A percentile compares a stretch with the other conserved stretches of the same genome.
phyloP scores from a whole-genome alignment of 1,284 basidiomycete genomes.

The Exsudoporus floridanus region DNA sequence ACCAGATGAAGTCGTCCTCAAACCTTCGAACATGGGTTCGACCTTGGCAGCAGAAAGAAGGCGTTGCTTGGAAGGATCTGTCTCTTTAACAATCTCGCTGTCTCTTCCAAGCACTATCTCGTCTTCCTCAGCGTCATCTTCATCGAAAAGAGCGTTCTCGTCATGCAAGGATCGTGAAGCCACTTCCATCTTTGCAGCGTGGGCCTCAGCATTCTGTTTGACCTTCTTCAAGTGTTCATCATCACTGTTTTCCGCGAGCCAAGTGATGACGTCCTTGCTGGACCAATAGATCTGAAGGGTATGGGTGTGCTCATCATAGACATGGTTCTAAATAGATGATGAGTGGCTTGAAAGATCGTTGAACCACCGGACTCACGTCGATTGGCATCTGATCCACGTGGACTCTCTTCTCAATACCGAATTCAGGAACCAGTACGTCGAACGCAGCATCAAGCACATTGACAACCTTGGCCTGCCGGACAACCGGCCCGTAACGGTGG shows the following conservation, averaged over 20 bases:
- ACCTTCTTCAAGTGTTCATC: slow-evolving; percentile 92
- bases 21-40: slow-evolving; percentile 76
- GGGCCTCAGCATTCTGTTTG: slow-evolving; percentile 83
- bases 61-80: slow-evolving; percentile 73
- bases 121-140: slow-evolving; percentile 75
- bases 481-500: slow-evolving; percentile 90
- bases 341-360: background rate
- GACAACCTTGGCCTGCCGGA: slow-evolving; percentile 91
- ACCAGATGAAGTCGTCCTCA: slow-evolving; percentile 67
- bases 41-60: slow-evolving; percentile 71
- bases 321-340: slow-evolving; percentile 65
- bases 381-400: slow-evolving; percentile 99
- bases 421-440: slow-evolving; percentile 91
- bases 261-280: slow-evolving; percentile 85
- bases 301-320: slow-evolving; percentile 91
- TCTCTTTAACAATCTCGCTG: slow-evolving; percentile 42
- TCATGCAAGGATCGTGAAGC: slow-evolving; percentile 77
- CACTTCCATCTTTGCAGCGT: slow-evolving; percentile 85
- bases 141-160: slow-evolving; percentile 86
- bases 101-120: slow-evolving; percentile 77
- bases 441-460: slow-evolving; percentile 95
- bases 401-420: slow-evolving; percentile 97
- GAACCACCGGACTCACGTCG: slow-evolving; percentile 55
- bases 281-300: slow-evolving; percentile 93
- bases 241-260: slow-evolving; percentile 92